Evolutionary conservation across 148 eudicot species (phyloP), one percentile per base, ranked within the genome.

Genomic region (Salicornia ramosissima): DNA sequence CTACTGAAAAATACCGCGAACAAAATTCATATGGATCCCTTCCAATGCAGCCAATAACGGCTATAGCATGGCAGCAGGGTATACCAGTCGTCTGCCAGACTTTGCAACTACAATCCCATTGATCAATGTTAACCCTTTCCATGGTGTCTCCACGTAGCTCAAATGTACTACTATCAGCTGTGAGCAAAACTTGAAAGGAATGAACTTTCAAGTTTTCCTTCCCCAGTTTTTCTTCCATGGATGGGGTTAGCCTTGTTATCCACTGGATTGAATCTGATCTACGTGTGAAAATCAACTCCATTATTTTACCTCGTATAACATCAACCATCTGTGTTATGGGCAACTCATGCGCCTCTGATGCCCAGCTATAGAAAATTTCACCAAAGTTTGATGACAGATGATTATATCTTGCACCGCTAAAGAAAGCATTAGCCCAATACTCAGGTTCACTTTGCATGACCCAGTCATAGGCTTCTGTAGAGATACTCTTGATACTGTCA

Each of bases 261-360:
- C 98, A 93, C 45, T 81, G 84, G 29, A 72, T 68, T 5, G 92
- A 84, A 5, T 88, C 90, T 28, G 77, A 45, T 42, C 84, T 81
- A 15, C 92, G 81, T 40, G 78, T 39, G 78, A 78, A 76, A 59
- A 90, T 85, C 49, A 87, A 57, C 51, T 93, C 98, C 80, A 80
- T 82, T 52, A 93, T 85, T 82, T 88, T 93, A 49, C 77, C 79
- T 15, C 96, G 83, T 51, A 93, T 84, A 6, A 86, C 84, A 74
- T 93, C 95, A 10, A 93, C 90, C 98, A 93, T 90, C 69, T 87
- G 95, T 67, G 94, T 90, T 70, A 93, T 93, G 65, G 98, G 98
- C 61, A 93, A 83, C 64, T 90, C 98, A 72, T 90, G 85, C 2
- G 92, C 98, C 51, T 90, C 98, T 12, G 96, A 86, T 31, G 87